phyloP scores from a whole-genome alignment of 345 rosid genomes.

The Citropsis articulata region DNA sequence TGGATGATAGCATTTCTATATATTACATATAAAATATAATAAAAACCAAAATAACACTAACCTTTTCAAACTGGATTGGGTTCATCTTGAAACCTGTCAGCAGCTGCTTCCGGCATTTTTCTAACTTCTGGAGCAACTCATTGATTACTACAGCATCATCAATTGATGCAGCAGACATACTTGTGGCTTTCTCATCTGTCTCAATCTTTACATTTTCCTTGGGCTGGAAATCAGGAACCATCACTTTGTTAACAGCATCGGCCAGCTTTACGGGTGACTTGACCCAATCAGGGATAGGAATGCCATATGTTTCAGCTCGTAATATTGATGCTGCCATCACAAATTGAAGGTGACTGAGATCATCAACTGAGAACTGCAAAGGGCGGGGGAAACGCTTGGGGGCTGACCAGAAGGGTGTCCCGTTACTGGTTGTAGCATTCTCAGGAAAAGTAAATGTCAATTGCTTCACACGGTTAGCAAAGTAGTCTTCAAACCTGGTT shows the following conservation, averaged over 20 bases:
- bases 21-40: background rate
- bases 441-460: slow-evolving; percentile 79
- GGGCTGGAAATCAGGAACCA: slow-evolving; percentile 68
- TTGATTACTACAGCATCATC: slow-evolving; percentile 57
- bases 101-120: slow-evolving; percentile 38
- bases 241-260: slow-evolving; percentile 54
- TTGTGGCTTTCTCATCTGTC: slow-evolving; percentile 68
- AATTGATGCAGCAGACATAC: slow-evolving; percentile 34
- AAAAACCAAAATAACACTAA: slow-evolving; percentile 3
- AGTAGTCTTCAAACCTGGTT: slow-evolving; percentile 89
- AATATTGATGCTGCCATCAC: slow-evolving; percentile 67
- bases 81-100: slow-evolving; percentile 60
- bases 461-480: slow-evolving; percentile 78
- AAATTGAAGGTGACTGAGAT: slow-evolving; percentile 70
- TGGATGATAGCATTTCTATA: background rate
- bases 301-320: slow-evolving; percentile 81
- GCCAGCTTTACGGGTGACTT: slow-evolving; percentile 49
- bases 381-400: slow-evolving; percentile 75
- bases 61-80: slow-evolving; percentile 79
- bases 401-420: slow-evolving; percentile 78
- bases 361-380: slow-evolving; percentile 59
- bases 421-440: slow-evolving; percentile 70
- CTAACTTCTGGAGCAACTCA: slow-evolving; percentile 47
- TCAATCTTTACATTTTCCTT: slow-evolving; percentile 57
- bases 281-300: slow-evolving; percentile 75